Percentiles rank a stretch among this genome's conserved stretches.
Evolutionary conservation across 2,329 filamentous ascomycete species (phyloP).

Genomic region (Ophiostoma ulmi): DNA sequence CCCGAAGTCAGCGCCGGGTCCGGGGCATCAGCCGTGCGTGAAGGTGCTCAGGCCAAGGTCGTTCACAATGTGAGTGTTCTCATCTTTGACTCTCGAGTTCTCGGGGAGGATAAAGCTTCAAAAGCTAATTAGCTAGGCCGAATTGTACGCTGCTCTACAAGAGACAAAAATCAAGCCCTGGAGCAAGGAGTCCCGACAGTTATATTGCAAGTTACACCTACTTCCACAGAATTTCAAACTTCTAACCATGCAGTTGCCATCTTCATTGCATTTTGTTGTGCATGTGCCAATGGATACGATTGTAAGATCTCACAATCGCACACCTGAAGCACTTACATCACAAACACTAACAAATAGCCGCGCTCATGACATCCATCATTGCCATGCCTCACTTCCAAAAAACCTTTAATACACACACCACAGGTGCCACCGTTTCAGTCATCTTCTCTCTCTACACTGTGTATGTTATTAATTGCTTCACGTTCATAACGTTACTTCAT

Average conservation of each 20-base stretch:
- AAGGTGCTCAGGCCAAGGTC: neutral
- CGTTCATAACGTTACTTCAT: too few relatives aligned
- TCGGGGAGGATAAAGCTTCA: too few relatives aligned
- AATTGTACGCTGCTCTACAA: conserved; percentile 34
- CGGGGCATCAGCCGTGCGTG: neutral
- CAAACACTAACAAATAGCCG: conserved; percentile 29
- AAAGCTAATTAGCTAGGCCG: conserved; percentile 34
- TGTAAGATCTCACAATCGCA: neutral
- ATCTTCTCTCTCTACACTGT: neutral
- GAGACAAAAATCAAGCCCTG: conserved; percentile 22
- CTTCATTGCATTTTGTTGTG: conserved; percentile 2
- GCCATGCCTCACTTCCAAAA: conserved; percentile 43
- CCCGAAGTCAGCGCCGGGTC: neutral
- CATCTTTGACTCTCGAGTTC: neutral
- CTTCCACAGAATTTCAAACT: neutral
- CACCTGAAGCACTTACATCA: neutral
- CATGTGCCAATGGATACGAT: neutral
- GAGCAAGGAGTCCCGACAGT: conserved; percentile 25
- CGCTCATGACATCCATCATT: conserved; percentile 42
- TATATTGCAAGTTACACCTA: conserved; percentile 36
- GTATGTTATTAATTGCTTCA: neutral
- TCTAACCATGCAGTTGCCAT: conserved; percentile 6
- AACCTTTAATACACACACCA: conserved; percentile 37
- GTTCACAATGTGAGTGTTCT: neutral
- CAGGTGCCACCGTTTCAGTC: neutral